These are phyloP conservation scores for Podila clonocystis DNA, from an alignment of 192 early-diverging fungal species.

Conservation along the genomic window DNA sequence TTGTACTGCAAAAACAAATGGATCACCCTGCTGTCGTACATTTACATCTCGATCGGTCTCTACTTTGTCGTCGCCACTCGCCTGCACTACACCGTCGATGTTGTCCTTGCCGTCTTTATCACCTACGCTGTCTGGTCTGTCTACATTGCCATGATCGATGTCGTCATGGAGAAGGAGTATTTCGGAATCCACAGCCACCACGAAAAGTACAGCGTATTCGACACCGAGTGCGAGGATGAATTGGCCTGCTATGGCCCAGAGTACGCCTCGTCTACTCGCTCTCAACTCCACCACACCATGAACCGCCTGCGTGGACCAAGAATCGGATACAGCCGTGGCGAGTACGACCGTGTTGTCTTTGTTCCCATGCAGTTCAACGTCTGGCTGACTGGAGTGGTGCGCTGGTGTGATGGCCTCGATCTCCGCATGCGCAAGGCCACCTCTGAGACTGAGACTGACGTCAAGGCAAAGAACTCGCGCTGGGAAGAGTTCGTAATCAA, in stretches of 20 bases:
- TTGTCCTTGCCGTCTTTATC: conserved; percentile 57
- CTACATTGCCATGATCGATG: conserved; percentile 60
- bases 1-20: conserved; percentile 53
- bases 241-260: not conserved
- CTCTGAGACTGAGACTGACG: not conserved
- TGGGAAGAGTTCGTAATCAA: conserved; percentile 35
- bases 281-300: conserved; percentile 21
- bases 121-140: conserved; percentile 62
- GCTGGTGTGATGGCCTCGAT: conserved; percentile 58
- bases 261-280: not conserved
- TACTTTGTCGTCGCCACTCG: conserved; percentile 53
- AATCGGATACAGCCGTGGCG: conserved; percentile 48
- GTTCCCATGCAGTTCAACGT: conserved; percentile 52
- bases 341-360: conserved; percentile 50
- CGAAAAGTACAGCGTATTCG: conserved; percentile 37
- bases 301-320: conserved; percentile 40
- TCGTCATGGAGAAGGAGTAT: conserved; percentile 53
- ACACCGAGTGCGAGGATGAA: conserved; percentile 19
- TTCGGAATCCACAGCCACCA: conserved; percentile 39
- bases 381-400: conserved; percentile 33
- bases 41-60: conserved; percentile 44
- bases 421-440: conserved; percentile 30
- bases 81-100: conserved; percentile 57
- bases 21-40: conserved; percentile 48
- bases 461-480: conserved; percentile 1